Percentiles rank a stretch among this genome's conserved stretches.
Evolutionary conservation across 192 early-diverging fungal species (phyloP).

Genomic region (Podochytrium sp.): DNA sequence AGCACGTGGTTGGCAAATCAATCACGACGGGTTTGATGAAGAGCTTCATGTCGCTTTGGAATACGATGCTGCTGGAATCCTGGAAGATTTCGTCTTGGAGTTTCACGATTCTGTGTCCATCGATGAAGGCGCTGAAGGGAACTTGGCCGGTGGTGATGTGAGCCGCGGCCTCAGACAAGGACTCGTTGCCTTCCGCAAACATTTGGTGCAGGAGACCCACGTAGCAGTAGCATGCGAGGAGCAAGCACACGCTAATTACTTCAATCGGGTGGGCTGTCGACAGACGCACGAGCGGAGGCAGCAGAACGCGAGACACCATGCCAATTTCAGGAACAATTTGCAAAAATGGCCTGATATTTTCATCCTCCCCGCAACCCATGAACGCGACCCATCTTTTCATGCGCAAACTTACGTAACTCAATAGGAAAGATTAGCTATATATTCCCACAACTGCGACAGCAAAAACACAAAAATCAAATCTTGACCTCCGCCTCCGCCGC

Average conservation of each 20-base stretch:
- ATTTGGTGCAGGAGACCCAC: conserved; percentile 73
- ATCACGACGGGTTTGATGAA: conserved; percentile 13
- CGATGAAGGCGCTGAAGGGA: conserved; percentile 9
- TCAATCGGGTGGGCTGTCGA: conserved; percentile 72
- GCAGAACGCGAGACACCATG: neutral
- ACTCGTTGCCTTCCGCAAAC: conserved; percentile 36
- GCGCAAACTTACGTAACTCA: neutral
- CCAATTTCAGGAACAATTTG: neutral
- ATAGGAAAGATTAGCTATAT: neutral
- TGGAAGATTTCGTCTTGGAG: conserved; percentile 24
- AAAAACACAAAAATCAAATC: neutral
- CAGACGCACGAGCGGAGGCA: conserved; percentile 48
- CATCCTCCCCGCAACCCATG: neutral
- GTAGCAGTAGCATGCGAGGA: conserved; percentile 77
- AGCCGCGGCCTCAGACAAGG: conserved; percentile 12
- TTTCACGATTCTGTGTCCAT: neutral
- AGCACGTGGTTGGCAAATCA: conserved; percentile 5
- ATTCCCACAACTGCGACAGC: too few species aligned
- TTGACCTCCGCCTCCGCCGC: neutral
- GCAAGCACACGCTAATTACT: conserved; percentile 69
- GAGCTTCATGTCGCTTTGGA: conserved; percentile 23
- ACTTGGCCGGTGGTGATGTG: neutral
- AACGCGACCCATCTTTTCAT: neutral
- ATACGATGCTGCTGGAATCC: neutral
- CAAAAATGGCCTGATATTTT: neutral